Conservation (phyloP, 371 early-diverging fungal genomes). For the Saksenaea vasiformis region DNA sequence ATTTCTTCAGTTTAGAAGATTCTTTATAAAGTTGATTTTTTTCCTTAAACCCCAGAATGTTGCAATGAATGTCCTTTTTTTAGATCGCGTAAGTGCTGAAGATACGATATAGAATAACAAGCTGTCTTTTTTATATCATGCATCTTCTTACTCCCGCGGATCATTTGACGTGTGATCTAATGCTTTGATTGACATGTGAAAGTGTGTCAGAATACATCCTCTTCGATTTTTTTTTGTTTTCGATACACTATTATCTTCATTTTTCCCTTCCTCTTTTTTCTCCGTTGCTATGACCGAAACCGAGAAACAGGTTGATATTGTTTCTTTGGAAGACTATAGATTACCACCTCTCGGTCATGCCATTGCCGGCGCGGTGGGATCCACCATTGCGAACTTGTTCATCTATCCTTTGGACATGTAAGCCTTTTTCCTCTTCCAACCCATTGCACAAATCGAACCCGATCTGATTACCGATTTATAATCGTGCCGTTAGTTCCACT, state of each 20-base stretch:
- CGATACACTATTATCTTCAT: background rate
- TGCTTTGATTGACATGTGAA: background rate
- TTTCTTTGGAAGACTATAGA: constrained; percentile 56
- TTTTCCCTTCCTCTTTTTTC: background rate
- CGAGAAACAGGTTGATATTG: constrained; percentile 12
- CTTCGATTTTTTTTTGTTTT: constrained; percentile 3
- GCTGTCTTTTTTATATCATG: background rate
- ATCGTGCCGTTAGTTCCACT: constrained; percentile 26
- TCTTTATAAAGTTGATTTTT: too few species aligned
- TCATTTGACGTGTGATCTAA: background rate
- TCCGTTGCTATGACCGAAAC: background rate
- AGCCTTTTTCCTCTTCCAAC: background rate
- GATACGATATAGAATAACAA: background rate
- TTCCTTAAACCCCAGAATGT: too few species aligned
- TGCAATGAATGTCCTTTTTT: too few species aligned
- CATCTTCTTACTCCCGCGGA: background rate
- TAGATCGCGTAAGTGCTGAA: too few species aligned
- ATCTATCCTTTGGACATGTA: constrained; percentile 67
- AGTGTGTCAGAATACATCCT: background rate
- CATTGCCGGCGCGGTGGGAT: constrained; percentile 60
- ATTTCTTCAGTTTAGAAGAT: background rate
- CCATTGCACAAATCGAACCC: background rate
- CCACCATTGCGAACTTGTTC: constrained; percentile 57
- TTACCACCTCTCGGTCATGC: constrained; percentile 64
- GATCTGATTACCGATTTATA: background rate